Conservation (phyloP, 345 rosid species). For the Salix udensis region DNA sequence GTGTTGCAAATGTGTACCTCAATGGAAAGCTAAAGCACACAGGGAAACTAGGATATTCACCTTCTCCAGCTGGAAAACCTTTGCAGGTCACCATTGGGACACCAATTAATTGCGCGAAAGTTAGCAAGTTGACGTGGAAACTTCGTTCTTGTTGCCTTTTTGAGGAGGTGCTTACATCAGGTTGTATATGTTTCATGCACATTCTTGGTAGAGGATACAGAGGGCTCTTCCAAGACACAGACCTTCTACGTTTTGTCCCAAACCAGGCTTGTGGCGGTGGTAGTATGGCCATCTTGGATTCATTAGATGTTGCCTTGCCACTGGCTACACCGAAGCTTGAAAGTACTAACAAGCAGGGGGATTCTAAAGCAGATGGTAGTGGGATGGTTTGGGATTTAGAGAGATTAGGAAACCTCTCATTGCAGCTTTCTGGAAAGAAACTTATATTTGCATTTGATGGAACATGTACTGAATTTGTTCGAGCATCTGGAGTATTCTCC, state of each 20-base stretch:
- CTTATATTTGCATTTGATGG: constrained; percentile 99
- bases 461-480: constrained; percentile 74
- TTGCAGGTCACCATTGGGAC: constrained; percentile 95
- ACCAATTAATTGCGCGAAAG: constrained; percentile 69
- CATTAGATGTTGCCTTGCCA: constrained; percentile 75
- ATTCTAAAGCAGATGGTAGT: constrained; percentile 88
- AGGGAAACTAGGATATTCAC: constrained; percentile 95
- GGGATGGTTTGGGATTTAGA: constrained; percentile 99
- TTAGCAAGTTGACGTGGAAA: constrained; percentile 85
- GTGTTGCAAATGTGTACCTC: constrained; percentile 92
- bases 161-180: constrained; percentile 97
- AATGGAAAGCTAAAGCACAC: constrained; percentile 96
- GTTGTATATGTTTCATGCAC: constrained; percentile 94
- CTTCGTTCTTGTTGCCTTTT: constrained; percentile 95
- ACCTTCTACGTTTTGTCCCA: constrained; percentile 92
- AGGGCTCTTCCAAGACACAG: constrained; percentile 95
- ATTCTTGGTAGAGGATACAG: constrained; percentile 97
- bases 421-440: constrained; percentile 94
- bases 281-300: constrained; percentile 94
- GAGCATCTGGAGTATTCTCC: constrained; percentile 71
- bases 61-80: constrained; percentile 90
- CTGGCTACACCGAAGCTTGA: constrained; percentile 69
- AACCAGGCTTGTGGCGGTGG: constrained; percentile 99
- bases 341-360: constrained; percentile 63
- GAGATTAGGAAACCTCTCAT: constrained; percentile 72